Base-by-base conservation (phyloP, 192 early-diverging fungal species). In the Backusella macrospora region DNA sequence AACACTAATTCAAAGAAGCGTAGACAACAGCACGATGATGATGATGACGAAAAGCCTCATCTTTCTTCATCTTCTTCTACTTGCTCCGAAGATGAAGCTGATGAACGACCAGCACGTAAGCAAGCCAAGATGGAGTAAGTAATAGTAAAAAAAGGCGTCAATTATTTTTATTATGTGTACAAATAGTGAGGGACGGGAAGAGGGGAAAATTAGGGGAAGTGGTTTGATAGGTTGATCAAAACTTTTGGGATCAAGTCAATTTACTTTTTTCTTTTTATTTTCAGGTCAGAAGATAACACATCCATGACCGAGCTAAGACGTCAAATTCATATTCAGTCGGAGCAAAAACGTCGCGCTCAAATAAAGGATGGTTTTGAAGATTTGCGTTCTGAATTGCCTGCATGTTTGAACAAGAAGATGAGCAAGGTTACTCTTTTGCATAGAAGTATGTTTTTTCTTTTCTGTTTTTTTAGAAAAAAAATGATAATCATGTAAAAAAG, bases 361-460 rank as follows among this genome's bases (percentile, higher is more conserved):
- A 80, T 80, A 52, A 80, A 80, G 62, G 79, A 80, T 59, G 79
- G 79, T 39, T 79, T 79, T 79, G 78, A 79, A 75, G 78, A 79
- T 44, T 45, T 79, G 37, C 78, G 78, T 52, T 49, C 39, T 40
- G 73, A 79, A 59, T 49, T 79, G 18, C 78, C 78, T 47, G 49
- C 70, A n/a, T 74, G 73, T 18, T 68, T 75, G 47, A 79, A 79
- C 64, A 79, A 75, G 70, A 79, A 75, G 55, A 79, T 79, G 78
- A 75, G 73, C 68, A 79, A 79, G 18, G 78, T 75, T n/a, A 70
- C 73, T 9, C 59, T 79, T n/a, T 72, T 79, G 64, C 78, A 79
- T 67, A 68, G 73, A 43, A 79, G 73, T 74, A 74, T 49, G 73
- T 73, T 46, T 55, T 18, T 34, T 18, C 18, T 49, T 21, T n/a